Conservation (phyloP, 2,329 filamentous ascomycete species). For the Thermoascus crustaceus region DNA sequence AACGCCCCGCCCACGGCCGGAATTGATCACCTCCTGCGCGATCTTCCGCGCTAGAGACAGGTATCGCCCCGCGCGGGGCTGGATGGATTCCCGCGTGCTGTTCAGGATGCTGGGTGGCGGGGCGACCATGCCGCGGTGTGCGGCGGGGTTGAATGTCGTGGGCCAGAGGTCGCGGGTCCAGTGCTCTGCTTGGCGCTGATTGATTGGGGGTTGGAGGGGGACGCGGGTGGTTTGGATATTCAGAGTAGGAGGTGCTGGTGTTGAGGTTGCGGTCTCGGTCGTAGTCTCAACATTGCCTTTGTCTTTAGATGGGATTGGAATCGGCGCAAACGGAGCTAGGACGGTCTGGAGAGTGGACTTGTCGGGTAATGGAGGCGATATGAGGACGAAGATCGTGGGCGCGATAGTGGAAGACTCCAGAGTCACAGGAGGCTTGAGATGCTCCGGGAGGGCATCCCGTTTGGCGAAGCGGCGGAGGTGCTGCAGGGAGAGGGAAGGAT, state of each 20-base stretch:
- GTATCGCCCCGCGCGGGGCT: constrained; percentile 30
- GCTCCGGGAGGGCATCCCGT: constrained; percentile 25
- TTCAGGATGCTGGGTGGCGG: constrained; percentile 33
- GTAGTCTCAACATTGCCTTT: constrained; percentile 2
- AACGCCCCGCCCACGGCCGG: constrained; percentile 30
- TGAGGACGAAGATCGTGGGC: constrained; percentile 34
- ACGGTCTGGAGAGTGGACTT: constrained; percentile 24
- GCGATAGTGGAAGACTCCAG: no score
- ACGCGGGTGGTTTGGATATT: constrained; percentile 27
- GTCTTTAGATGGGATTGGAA: constrained; percentile 7
- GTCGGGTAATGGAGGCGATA: constrained; percentile 34
- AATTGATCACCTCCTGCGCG: constrained; percentile 29
- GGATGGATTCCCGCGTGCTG: constrained; percentile 26
- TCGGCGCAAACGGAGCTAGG: constrained; percentile 30
- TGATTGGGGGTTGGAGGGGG: constrained; percentile 35
- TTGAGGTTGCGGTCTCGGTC: constrained; percentile 4
- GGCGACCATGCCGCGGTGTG: constrained; percentile 34
- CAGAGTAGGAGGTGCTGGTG: constrained; percentile 12
- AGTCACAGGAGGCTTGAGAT: constrained; percentile 16
- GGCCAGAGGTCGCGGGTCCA: constrained; percentile 38
- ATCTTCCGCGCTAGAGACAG: constrained; percentile 32
- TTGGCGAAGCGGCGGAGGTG: constrained; percentile 37
- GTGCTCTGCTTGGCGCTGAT: constrained; percentile 29
- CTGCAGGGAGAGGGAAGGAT: constrained; percentile 22
- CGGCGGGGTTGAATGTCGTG: constrained; percentile 37